phyloP scores from a whole-genome alignment of 1,139 yeast species.

The Entelexis paramagnoliae region DNA sequence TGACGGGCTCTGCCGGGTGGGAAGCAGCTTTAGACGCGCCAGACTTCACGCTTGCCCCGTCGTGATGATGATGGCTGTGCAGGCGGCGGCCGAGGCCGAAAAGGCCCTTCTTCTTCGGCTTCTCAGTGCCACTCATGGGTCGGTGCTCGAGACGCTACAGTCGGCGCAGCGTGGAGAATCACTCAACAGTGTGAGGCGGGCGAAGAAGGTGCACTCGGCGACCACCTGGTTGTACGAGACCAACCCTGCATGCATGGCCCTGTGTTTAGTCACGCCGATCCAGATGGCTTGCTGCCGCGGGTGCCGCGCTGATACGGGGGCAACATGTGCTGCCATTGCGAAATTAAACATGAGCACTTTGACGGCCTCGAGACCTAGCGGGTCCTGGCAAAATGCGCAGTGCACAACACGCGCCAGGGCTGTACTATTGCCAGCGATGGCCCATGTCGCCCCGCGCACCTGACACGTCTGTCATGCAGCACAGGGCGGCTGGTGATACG shows the following conservation, averaged over 20 bases:
- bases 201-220: neutral
- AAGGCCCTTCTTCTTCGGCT: constrained; percentile 2
- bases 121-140: neutral
- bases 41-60: neutral
- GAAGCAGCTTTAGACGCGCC: neutral
- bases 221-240: neutral
- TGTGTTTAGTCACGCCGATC: neutral
- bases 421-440: no score
- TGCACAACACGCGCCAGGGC: no score
- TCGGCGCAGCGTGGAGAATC: no score
- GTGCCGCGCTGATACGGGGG: neutral
- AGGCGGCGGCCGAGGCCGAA: neutral
- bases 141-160: no score
- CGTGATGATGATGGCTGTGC: constrained; percentile 1
- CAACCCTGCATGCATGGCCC: neutral
- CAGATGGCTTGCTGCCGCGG: neutral
- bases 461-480: neutral
- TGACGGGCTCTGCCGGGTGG: neutral
- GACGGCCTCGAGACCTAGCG: no score
- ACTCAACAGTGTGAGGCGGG: neutral
- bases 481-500: neutral
- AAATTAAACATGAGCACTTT: no score
- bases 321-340: no score
- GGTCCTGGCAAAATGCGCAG: no score
- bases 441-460: neutral